Conservation (phyloP, 2,329 filamentous ascomycete genomes). For the Sclerotinia nivalis region DNA sequence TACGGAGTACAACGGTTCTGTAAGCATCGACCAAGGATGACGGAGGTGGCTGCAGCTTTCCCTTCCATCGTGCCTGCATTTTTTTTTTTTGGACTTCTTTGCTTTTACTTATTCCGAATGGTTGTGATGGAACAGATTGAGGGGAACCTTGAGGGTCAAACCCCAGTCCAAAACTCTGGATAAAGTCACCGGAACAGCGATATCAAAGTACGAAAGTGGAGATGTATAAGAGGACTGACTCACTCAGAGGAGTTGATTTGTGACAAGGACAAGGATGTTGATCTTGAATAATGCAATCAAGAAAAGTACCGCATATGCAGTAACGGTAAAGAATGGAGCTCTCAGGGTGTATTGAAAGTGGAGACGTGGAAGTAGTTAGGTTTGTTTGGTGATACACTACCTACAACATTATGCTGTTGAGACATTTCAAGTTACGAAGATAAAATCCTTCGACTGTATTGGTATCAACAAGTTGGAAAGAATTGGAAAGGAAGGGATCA, state of each 20-base stretch:
- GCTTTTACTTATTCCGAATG: background rate
- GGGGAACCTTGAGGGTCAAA: constrained; percentile 7
- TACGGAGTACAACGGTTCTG: constrained; percentile 21
- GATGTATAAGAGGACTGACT: too few species aligned
- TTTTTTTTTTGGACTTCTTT: background rate
- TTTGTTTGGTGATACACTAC: background rate
- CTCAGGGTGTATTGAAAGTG: background rate
- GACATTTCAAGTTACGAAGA: background rate
- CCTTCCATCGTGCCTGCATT: constrained; percentile 17
- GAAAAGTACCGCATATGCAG: constrained; percentile 18
- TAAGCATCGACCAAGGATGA: constrained; percentile 11
- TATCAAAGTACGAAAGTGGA: background rate
- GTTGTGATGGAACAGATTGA: background rate
- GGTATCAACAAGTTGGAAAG: background rate
- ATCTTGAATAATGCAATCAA: constrained; percentile 3
- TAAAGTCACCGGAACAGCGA: constrained; percentile 3
- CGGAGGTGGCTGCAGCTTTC: constrained; percentile 19
- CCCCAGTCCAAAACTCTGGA: background rate
- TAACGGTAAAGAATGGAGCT: constrained; percentile 14
- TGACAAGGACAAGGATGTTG: background rate
- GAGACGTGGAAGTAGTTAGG: background rate
- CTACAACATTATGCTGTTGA: background rate
- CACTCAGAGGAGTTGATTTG: too few species aligned
- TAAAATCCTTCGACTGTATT: background rate
- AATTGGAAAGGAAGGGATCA: background rate